Evolutionary conservation across 1,139 yeast species (phyloP).

Genomic region (Pichia sp.): DNA sequence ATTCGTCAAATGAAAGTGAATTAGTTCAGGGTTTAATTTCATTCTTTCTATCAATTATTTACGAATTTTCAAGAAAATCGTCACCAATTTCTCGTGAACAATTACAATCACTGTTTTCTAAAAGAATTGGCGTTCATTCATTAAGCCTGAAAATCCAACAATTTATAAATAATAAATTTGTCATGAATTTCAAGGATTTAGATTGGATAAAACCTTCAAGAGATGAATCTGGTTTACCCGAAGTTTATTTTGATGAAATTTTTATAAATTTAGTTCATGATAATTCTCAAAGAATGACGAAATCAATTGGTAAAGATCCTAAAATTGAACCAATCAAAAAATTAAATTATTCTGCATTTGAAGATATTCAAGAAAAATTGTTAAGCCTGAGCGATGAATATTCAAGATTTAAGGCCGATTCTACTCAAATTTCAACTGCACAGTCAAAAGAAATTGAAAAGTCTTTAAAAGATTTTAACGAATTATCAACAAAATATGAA

Average conservation of each 20-base stretch:
- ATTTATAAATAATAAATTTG: conserved; percentile 52
- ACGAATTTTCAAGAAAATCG: conserved; percentile 68
- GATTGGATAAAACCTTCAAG: conserved; percentile 41
- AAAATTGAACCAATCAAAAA: conserved; percentile 58
- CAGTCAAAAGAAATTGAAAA: conserved; percentile 25
- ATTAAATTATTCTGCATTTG: conserved; percentile 65
- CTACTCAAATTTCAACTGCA: conserved; percentile 19
- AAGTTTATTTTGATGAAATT: conserved; percentile 61
- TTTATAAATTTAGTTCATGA: conserved; percentile 67
- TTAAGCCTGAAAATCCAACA: conserved; percentile 69
- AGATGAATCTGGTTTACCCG: conserved; percentile 83
- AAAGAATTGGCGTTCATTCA: conserved; percentile 75
- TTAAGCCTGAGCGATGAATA: conserved; percentile 30
- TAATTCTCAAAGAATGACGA: conserved; percentile 59
- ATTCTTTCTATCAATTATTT: conserved; percentile 66
- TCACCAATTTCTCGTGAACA: conserved; percentile 68
- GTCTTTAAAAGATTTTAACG: conserved; percentile 20
- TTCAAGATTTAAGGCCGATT: conserved; percentile 30
- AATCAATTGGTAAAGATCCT: conserved; percentile 73
- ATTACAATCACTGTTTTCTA: conserved; percentile 55
- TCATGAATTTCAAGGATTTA: conserved; percentile 52
- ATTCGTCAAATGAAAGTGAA: conserved; percentile 50
- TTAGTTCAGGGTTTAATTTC: conserved; percentile 73
- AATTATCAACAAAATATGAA: conserved; percentile 18
- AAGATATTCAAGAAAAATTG: conserved; percentile 47